These are phyloP conservation scores for Madurella mycetomatis DNA, from an alignment of 2,329 filamentous ascomycete genomes.

Conservation along the genomic window DNA sequence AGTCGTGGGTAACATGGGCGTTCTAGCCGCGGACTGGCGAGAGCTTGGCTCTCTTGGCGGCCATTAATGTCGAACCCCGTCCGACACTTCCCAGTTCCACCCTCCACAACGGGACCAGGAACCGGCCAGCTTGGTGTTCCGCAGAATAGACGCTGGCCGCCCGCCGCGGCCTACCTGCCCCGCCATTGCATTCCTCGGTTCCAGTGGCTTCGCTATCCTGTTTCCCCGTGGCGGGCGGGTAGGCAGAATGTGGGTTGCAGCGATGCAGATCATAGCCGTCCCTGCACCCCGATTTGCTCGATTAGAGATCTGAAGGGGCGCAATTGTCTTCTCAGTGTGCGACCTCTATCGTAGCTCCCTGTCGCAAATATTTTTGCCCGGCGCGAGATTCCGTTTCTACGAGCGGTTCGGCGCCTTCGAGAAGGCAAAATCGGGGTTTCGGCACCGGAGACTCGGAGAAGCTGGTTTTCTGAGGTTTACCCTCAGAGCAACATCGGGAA, in stretches of 20 bases:
- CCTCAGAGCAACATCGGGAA: neutral
- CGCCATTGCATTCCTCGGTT: neutral
- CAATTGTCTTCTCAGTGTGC: neutral
- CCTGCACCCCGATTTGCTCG: no score
- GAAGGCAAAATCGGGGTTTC: neutral
- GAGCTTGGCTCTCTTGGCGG: neutral
- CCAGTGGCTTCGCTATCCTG: neutral
- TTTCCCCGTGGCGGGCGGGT: neutral
- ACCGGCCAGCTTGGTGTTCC: constrained; percentile 1
- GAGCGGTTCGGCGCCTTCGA: neutral
- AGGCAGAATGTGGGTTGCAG: neutral
- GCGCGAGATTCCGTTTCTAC: no score
- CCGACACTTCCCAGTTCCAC: neutral
- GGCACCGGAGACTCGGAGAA: neutral
- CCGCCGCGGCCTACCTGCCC: constrained; percentile 13
- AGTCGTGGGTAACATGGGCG: neutral
- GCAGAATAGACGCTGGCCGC: constrained; percentile 19
- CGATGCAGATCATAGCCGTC: neutral
- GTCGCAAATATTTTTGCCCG: no score
- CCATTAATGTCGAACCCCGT: neutral
- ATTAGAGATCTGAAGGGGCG: neutral
- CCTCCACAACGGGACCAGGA: constrained; percentile 7
- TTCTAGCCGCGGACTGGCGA: neutral
- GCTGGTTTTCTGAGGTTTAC: neutral
- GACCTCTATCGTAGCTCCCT: neutral